Percentiles rank a stretch among this genome's conserved stretches.
phyloP scores from a whole-genome alignment of 2,329 filamentous ascomycete species.

The Calcarisporium arbuscula region DNA sequence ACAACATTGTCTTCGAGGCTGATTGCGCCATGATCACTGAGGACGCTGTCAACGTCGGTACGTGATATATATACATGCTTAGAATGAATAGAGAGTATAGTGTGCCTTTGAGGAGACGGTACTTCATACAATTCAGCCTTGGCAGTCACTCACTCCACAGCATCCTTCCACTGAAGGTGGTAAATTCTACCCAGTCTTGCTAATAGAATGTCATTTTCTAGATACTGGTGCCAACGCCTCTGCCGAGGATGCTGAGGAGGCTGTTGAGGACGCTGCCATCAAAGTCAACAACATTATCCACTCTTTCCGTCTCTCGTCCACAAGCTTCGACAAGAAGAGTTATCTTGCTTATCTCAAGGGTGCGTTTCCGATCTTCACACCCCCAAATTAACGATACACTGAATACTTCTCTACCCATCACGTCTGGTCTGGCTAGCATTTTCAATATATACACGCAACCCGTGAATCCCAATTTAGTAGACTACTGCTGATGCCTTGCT shows the following conservation, averaged over 20 bases:
- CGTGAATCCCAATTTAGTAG: too few relatives aligned
- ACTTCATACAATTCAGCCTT: too few relatives aligned
- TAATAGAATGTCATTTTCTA: slow-evolving; percentile 23
- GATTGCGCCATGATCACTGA: slow-evolving; percentile 87
- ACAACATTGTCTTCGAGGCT: slow-evolving; percentile 78
- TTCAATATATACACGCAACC: too few relatives aligned
- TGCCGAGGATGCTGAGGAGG: slow-evolving; percentile 80
- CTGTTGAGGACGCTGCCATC: slow-evolving; percentile 59
- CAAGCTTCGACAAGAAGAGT: slow-evolving; percentile 78
- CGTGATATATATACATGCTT: too few relatives aligned
- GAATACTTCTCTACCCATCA: too few relatives aligned
- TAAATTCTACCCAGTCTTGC: background rate
- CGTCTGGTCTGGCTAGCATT: too few relatives aligned
- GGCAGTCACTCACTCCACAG: too few relatives aligned
- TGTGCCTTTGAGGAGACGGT: too few relatives aligned
- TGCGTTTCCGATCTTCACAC: slow-evolving; percentile 32
- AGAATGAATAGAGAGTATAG: too few relatives aligned
- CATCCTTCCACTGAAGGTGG: too few relatives aligned
- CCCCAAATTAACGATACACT: too few relatives aligned
- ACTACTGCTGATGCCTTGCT: slow-evolving; percentile 5
- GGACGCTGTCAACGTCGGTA: slow-evolving; percentile 67
- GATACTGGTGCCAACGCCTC: slow-evolving; percentile 95
- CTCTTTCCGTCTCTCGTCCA: slow-evolving; percentile 82
- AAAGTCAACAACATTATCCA: slow-evolving; percentile 90
- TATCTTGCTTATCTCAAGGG: slow-evolving; percentile 83